These are phyloP conservation scores for Spiromastix sp. DNA, from an alignment of 2,329 filamentous ascomycete genomes.

Conservation along the genomic window DNA sequence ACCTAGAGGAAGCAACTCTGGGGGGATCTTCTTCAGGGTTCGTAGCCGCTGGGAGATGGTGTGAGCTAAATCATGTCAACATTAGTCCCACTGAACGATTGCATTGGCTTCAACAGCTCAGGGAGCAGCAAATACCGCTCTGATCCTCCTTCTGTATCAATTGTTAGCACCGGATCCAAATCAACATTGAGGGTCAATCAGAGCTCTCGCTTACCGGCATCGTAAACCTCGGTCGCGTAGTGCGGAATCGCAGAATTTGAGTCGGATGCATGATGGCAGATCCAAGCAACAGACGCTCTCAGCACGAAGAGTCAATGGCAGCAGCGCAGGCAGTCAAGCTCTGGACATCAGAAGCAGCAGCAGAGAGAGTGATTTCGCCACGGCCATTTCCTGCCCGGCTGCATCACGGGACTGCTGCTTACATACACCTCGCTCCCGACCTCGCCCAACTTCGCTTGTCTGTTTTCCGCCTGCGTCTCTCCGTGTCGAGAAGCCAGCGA, in stretches of 20 bases:
- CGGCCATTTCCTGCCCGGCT: too few relatives aligned
- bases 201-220: slow-evolving; percentile 54
- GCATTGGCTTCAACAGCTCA: neutral
- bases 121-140: slow-evolving; percentile 40
- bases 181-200: slow-evolving; percentile 1
- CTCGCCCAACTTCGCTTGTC: too few relatives aligned
- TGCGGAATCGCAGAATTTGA: slow-evolving; percentile 53
- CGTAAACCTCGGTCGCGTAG: slow-evolving; percentile 38
- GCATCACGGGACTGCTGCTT: too few relatives aligned
- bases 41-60: slow-evolving; percentile 93
- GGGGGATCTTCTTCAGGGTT: slow-evolving; percentile 77
- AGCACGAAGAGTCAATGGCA: too few relatives aligned
- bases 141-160: slow-evolving; percentile 52
- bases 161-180: neutral
- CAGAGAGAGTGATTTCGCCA: neutral
- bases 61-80: slow-evolving; percentile 54
- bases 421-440: too few relatives aligned
- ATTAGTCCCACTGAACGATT: slow-evolving; percentile 5
- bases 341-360: neutral
- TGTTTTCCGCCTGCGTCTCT: too few relatives aligned
- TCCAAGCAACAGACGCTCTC: too few relatives aligned
- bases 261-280: slow-evolving; percentile 53
- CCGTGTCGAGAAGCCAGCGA: too few relatives aligned
- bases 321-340: neutral
- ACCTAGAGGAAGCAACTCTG: slow-evolving; percentile 93